These are phyloP conservation scores for Eucalyptus microcorys DNA, from an alignment of 345 rosid species.

Conservation along the genomic window DNA sequence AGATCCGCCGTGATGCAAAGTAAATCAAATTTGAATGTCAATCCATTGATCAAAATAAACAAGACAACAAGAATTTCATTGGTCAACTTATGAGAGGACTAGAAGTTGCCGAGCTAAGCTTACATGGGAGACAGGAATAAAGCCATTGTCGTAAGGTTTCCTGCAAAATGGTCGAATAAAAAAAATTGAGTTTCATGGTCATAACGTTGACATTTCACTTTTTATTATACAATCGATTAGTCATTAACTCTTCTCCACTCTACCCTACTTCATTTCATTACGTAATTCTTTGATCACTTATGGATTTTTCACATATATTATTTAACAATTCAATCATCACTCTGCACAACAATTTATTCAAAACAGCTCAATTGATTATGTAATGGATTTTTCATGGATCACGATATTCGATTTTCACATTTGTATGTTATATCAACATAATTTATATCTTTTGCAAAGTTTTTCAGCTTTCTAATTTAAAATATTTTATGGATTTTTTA, in stretches of 20 bases:
- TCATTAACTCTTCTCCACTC: neutral
- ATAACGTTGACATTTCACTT: too few species aligned
- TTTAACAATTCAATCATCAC: too few species aligned
- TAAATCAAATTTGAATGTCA: neutral
- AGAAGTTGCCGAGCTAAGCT: neutral
- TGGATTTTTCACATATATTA: too few species aligned
- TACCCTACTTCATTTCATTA: neutral
- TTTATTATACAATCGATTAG: neutral
- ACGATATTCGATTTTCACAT: too few species aligned
- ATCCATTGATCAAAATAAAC: neutral
- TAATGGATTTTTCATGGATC: too few species aligned
- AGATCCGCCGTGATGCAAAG: neutral
- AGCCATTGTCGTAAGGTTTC: slow-evolving; percentile 49
- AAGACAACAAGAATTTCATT: too few species aligned
- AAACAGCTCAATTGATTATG: too few species aligned
- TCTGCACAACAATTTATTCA: too few species aligned
- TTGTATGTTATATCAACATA: too few species aligned
- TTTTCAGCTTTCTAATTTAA: too few species aligned
- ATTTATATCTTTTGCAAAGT: too few species aligned
- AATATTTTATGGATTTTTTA: too few species aligned
- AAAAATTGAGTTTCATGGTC: neutral
- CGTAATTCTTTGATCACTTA: neutral
- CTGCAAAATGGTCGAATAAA: slow-evolving; percentile 1
- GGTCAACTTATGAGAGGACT: neutral
- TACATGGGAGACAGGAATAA: slow-evolving; percentile 66